These are phyloP conservation scores for Cordyceps javanica DNA, from an alignment of 2,329 filamentous ascomycete genomes.

Conservation along the genomic window DNA sequence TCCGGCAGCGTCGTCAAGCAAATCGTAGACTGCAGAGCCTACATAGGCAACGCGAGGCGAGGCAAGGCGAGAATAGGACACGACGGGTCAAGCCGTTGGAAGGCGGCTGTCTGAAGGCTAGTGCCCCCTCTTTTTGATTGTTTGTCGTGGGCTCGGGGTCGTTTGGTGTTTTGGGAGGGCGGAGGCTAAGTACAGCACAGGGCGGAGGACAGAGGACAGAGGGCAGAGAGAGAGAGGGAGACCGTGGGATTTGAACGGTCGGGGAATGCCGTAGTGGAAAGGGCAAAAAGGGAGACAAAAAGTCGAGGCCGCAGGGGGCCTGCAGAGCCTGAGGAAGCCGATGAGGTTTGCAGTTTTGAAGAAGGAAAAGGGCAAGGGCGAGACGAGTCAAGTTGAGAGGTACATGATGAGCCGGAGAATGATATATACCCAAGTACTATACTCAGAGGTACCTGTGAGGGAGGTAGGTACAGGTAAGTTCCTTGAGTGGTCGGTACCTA, in stretches of 20 bases:
- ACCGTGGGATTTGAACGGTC: background rate
- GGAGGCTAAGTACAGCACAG: too few relatives aligned
- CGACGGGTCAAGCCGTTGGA: conserved; percentile 4
- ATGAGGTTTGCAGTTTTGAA: background rate
- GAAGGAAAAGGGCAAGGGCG: background rate
- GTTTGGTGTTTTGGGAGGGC: conserved; percentile 7
- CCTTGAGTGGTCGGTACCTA: too few relatives aligned
- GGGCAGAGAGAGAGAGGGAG: background rate
- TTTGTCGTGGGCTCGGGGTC: background rate
- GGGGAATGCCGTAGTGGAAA: background rate
- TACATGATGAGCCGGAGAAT: too few relatives aligned
- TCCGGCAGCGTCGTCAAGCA: background rate
- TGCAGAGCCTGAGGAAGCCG: conserved; percentile 10
- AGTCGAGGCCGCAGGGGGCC: conserved; percentile 12
- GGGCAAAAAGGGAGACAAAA: background rate
- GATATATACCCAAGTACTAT: too few relatives aligned
- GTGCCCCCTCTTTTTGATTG: conserved; percentile 7
- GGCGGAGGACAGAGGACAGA: background rate
- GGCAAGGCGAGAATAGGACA: background rate
- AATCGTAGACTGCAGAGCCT: background rate
- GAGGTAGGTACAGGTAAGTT: background rate
- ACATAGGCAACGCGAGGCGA: background rate
- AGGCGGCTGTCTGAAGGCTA: background rate
- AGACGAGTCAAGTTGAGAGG: conserved; percentile 8
- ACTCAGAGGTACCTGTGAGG: too few relatives aligned